Evolutionary conservation across 2,329 filamentous ascomycete genomes (phyloP), one percentile per base, ranked within the genome.

Genomic region (Periconia sp.): DNA sequence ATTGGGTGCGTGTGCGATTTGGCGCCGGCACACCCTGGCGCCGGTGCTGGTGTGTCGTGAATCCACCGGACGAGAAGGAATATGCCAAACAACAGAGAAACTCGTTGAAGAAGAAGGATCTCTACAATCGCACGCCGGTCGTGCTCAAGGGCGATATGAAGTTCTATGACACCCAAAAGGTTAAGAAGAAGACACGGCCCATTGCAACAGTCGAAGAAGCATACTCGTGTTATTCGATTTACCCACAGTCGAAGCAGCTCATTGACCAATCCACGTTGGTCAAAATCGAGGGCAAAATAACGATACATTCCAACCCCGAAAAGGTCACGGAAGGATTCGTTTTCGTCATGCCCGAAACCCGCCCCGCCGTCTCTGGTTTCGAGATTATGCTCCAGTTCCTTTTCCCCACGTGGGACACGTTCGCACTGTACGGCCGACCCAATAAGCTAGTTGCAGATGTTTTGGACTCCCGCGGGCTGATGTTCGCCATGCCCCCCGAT

Each of bases 401-500:
- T 13, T 95, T 99, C 71, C 94, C 94, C 0, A 90, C 92, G 0
- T 99, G 91, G 80, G 94, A 99, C 71, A 91, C 91, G 0, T 99
- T 97, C 72, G 86, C 83, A 40, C 80, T 99, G 1, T 99, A 99
- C 65, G 94, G 94, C 27, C 88, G 94, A 19, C 94, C 94, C 0
- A 89, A 85, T 27, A 87, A 91, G 56, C 81, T 99, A 43, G 87
- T 96, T 33, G 91, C 94, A 2, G 96, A 96, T 68, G 88, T 90
- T 0, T 83, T 92, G 43, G 92, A 97, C 73, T 81, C 90, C 3
- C 85, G 91, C 44, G 96, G 94, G 52, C 81, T 99, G 60, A 99
- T 99, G 94, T 99, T 97, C 73, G 94, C 92, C 6, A 95, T 99
- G 87, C 93, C 94, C 0, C 91, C 90, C 63, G 86, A 94, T 63